Evolutionary conservation across 2,329 filamentous ascomycete species (phyloP), one percentile per base, ranked within the genome.

Genomic region (Xylariaceae sp.): DNA sequence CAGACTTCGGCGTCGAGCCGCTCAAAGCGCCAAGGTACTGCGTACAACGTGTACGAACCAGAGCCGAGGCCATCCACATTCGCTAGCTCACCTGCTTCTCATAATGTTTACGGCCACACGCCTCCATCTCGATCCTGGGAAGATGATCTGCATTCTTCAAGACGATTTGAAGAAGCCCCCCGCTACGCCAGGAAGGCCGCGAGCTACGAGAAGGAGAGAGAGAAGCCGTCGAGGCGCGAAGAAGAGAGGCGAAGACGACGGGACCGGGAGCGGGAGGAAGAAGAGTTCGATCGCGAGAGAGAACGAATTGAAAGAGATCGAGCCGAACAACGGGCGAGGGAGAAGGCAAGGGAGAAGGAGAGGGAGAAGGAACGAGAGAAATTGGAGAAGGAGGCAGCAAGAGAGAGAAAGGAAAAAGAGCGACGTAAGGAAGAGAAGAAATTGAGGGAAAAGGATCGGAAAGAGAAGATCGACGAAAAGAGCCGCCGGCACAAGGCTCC

Each of bases 31-130:
- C 67, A 67, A 56, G 62, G 42, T 62, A 79, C 64, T 69, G 56
- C 56, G 65, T 73, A 50, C 67, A 77, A 85, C 45, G 73, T 85
- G 43, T 76, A 77, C 59, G 81, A 79, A 2, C 77, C 80, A 14
- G 81, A 84, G 52, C 80, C 79, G 41, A 73, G 77, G 50, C 52
- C 77, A 4, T 70, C 73, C 10, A 70, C 76, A 1, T 80, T 77
- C 67, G 52, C 62, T 14, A 66, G 77, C 14, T 57, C 60, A 74
- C 64, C 68, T 64, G 20, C 65, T 67, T 40, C 71, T 14, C 52
- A 60, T 29, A 56, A 58, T 26, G 57, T 60, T 65, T 59, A 71
- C 72, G 60, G n/a, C 67, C 74, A 52, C 65, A 71, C 56, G 1
- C 62, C 73, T 0, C 70, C 76, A 9, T 62, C 60, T 12, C 67